Conservation (phyloP, 306 rosid genomes). For the Cucurbita argyrosperma region DNA sequence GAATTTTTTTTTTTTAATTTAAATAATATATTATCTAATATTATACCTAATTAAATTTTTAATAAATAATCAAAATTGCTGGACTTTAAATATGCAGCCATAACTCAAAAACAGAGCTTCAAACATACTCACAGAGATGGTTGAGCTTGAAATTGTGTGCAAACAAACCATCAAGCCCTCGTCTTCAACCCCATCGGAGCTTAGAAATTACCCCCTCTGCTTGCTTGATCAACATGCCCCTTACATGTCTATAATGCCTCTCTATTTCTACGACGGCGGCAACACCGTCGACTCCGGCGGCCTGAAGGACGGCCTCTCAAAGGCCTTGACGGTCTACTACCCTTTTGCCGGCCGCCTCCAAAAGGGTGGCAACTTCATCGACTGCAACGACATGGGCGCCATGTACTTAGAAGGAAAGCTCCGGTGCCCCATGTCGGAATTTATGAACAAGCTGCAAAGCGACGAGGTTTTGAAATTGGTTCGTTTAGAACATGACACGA, state of each 20-base stretch:
- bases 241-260: conserved; percentile 11
- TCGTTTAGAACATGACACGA: neutral
- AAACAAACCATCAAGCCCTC: conserved; percentile 44
- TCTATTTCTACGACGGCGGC: conserved; percentile 23
- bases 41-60: too few species aligned
- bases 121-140: too few species aligned
- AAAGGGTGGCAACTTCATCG: neutral
- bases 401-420: conserved; percentile 13
- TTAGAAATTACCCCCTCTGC: conserved; percentile 12
- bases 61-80: too few species aligned
- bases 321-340: conserved; percentile 29
- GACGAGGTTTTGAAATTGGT: neutral
- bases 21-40: too few species aligned
- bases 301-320: conserved; percentile 36
- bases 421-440: neutral
- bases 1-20: too few species aligned
- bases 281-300: neutral
- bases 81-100: too few species aligned
- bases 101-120: too few species aligned
- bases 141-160: conserved; percentile 10
- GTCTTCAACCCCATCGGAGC: conserved; percentile 28
- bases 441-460: conserved; percentile 15
- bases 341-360: conserved; percentile 9
- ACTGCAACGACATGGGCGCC: conserved; percentile 33
- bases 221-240: conserved; percentile 19